Percentiles rank a stretch among this genome's conserved stretches.
phyloP scores from a whole-genome alignment of 1,139 yeast genomes.

The Diutina catenulata region DNA sequence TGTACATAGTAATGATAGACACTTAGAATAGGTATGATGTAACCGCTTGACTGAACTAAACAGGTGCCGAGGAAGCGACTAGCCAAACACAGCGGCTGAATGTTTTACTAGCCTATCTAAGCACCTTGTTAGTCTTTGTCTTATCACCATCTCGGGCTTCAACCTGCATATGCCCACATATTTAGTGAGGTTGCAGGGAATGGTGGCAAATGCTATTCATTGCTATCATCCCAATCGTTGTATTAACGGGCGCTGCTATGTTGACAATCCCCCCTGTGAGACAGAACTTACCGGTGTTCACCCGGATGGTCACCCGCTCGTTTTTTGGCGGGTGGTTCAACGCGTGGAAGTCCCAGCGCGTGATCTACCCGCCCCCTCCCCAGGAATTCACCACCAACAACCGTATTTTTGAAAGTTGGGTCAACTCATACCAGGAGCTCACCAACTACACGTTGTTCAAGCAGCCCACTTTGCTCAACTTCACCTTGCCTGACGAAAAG shows the following conservation, averaged over 20 bases:
- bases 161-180: too few species aligned
- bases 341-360: conserved; percentile 1
- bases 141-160: too few species aligned
- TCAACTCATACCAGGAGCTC: not conserved
- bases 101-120: too few species aligned
- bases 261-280: conserved; percentile 1
- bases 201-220: not conserved
- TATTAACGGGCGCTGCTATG: not conserved
- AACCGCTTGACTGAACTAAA: too few species aligned
- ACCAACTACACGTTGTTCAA: conserved; percentile 12
- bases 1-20: too few species aligned
- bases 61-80: too few species aligned
- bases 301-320: not conserved
- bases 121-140: too few species aligned
- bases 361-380: conserved; percentile 4
- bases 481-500: conserved; percentile 51
- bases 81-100: too few species aligned
- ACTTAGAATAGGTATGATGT: too few species aligned
- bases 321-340: conserved; percentile 3
- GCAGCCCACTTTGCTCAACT: conserved; percentile 59
- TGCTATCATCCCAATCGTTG: not conserved
- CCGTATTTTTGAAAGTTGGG: conserved; percentile 2
- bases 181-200: too few species aligned
- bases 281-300: not conserved
- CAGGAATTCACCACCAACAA: conserved; percentile 3